Conservation (phyloP, 106 monocot genomes). For the Acorus gramineus region DNA sequence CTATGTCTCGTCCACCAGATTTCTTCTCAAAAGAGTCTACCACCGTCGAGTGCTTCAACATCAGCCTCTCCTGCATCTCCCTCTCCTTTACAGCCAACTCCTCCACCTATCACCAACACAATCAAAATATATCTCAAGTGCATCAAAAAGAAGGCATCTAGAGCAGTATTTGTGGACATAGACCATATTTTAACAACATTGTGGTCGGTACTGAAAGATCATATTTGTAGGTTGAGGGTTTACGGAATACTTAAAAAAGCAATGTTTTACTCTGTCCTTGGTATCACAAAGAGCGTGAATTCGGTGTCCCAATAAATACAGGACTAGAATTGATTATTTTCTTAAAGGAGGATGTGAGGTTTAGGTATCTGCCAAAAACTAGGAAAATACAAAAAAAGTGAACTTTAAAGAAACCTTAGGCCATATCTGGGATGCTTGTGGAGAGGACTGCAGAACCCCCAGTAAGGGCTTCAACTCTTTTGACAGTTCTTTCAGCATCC, state of each 20-base stretch:
- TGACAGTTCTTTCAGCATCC: constrained; percentile 59
- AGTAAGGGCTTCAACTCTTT: constrained; percentile 76
- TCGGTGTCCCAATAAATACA: too few relatives aligned
- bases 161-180: too few relatives aligned
- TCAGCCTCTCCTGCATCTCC: constrained; percentile 79
- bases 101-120: constrained; percentile 37
- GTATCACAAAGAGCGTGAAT: too few relatives aligned
- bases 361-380: too few relatives aligned
- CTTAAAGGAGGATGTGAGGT: too few relatives aligned
- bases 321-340: too few relatives aligned
- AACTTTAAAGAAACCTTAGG: constrained; percentile 60
- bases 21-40: constrained; percentile 90
- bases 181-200: too few relatives aligned
- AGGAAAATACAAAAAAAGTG: background rate
- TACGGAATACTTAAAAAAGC: too few relatives aligned
- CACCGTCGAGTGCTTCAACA: constrained; percentile 61
- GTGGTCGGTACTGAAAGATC: too few relatives aligned
- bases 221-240: too few relatives aligned
- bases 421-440: constrained; percentile 76
- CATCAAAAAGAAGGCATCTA: constrained; percentile 3
- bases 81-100: constrained; percentile 83
- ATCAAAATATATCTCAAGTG: background rate
- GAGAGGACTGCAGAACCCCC: constrained; percentile 57
- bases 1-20: constrained; percentile 53
- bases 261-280: too few relatives aligned